These are phyloP conservation scores for Xerocomellus amylosporus DNA, from an alignment of 768 basidiomycete genomes.

Conservation along the genomic window DNA sequence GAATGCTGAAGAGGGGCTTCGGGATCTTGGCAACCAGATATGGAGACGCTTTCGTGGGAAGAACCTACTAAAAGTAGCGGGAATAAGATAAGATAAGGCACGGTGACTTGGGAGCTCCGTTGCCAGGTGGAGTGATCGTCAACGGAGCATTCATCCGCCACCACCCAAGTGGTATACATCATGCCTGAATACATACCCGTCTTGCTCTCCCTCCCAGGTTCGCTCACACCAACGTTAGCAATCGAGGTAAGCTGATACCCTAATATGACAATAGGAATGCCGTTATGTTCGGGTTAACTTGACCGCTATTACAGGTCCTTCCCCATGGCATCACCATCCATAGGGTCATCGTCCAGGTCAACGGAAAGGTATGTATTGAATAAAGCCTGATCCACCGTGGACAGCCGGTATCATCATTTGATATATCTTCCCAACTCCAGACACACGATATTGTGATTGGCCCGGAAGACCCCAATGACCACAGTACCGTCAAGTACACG, in stretches of 20 bases:
- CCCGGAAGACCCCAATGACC: constrained; percentile 60
- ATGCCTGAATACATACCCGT: constrained; percentile 50
- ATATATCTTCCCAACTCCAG: constrained; percentile 30
- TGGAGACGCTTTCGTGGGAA: too few relatives aligned
- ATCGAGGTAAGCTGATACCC: constrained; percentile 49
- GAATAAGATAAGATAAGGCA: constrained; percentile 13
- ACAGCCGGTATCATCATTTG: background rate
- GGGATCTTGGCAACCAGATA: too few relatives aligned
- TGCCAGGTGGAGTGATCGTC: background rate
- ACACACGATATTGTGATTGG: constrained; percentile 77
- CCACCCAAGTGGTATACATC: background rate
- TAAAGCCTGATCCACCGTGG: background rate
- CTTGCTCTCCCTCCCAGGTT: constrained; percentile 47
- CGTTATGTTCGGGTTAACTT: background rate
- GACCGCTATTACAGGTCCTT: constrained; percentile 43
- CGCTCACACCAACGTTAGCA: constrained; percentile 55
- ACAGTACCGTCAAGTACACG: constrained; percentile 61
- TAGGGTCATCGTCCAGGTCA: constrained; percentile 59
- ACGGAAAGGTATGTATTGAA: constrained; percentile 49
- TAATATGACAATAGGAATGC: constrained; percentile 3
- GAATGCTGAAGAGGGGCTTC: too few relatives aligned
- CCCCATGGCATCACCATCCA: constrained; percentile 70
- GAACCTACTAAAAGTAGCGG: too few relatives aligned
- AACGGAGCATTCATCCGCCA: background rate
- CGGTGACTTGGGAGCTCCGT: background rate